phyloP scores from a whole-genome alignment of 176 grass and related monocot species.

The Aechmea fasciata region DNA sequence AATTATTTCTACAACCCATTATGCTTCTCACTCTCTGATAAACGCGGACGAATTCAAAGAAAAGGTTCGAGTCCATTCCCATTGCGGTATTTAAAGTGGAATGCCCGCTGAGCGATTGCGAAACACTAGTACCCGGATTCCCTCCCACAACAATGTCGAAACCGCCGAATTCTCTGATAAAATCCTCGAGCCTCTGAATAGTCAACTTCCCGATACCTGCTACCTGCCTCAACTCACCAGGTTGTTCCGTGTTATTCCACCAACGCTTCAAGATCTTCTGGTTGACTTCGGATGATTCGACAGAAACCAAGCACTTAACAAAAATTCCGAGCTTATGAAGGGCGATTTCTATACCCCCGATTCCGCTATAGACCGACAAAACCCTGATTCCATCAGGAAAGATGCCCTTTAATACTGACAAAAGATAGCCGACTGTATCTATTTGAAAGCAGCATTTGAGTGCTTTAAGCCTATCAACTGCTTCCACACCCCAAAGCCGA shows the following conservation, averaged over 20 bases:
- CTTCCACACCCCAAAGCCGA: slow-evolving; percentile 28
- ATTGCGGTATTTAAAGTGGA: slow-evolving; percentile 41
- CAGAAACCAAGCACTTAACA: slow-evolving; percentile 56
- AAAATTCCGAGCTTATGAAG: slow-evolving; percentile 59
- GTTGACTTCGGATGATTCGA: slow-evolving; percentile 59
- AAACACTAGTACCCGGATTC: slow-evolving; percentile 19
- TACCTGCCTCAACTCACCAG: slow-evolving; percentile 47
- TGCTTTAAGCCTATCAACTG: slow-evolving; percentile 30
- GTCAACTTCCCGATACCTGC: slow-evolving; percentile 41
- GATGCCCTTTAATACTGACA: slow-evolving; percentile 49
- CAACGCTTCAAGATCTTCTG: slow-evolving; percentile 65
- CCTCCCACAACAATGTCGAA: slow-evolving; percentile 69
- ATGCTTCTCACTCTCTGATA: slow-evolving; percentile 45
- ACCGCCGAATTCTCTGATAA: slow-evolving; percentile 47
- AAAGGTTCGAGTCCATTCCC: slow-evolving; percentile 49
- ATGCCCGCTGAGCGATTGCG: slow-evolving; percentile 3
- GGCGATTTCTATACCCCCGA: slow-evolving; percentile 60
- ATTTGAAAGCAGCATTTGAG: slow-evolving; percentile 60
- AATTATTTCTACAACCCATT: slow-evolving; percentile 22
- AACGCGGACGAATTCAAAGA: slow-evolving; percentile 64
- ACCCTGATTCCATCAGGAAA: slow-evolving; percentile 54
- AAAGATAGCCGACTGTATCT: slow-evolving; percentile 39
- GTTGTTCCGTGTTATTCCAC: slow-evolving; percentile 54
- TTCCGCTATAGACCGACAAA: slow-evolving; percentile 65
- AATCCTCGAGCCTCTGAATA: slow-evolving; percentile 24